Conservation (phyloP, 331 rosid genomes). For the Malus hybrid region DNA sequence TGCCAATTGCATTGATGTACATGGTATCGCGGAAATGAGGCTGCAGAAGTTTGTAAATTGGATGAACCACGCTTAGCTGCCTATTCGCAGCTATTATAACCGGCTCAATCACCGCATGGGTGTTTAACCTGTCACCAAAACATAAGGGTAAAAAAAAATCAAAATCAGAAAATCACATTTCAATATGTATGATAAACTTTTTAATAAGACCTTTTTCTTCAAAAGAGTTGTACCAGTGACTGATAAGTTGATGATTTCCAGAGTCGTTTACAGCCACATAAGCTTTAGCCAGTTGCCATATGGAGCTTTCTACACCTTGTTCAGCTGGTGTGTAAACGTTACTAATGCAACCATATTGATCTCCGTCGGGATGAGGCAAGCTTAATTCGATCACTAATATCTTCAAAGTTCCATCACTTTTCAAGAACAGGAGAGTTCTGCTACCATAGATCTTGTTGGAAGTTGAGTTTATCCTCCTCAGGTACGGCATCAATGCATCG, state of each 20-base stretch:
- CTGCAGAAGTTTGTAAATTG: slow-evolving; percentile 56
- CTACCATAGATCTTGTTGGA: slow-evolving; percentile 59
- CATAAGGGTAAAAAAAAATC: no score
- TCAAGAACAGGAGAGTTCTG: slow-evolving; percentile 54
- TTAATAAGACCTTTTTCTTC: no score
- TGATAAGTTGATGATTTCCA: slow-evolving; percentile 64
- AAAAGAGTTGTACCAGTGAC: slow-evolving; percentile 33
- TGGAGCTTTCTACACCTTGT: slow-evolving; percentile 39
- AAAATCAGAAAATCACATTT: no score
- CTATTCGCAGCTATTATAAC: slow-evolving; percentile 65
- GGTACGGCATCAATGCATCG: not conserved
- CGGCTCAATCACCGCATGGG: slow-evolving; percentile 79
- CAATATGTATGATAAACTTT: no score
- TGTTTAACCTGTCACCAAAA: slow-evolving; percentile 29
- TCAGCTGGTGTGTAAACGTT: slow-evolving; percentile 48
- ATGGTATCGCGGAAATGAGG: slow-evolving; percentile 83
- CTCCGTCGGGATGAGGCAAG: slow-evolving; percentile 54
- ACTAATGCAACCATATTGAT: slow-evolving; percentile 41
- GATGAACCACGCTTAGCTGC: slow-evolving; percentile 71
- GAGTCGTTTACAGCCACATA: slow-evolving; percentile 64
- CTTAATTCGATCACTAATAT: slow-evolving; percentile 71
- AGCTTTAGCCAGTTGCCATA: slow-evolving; percentile 85
- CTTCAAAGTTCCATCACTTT: slow-evolving; percentile 58
- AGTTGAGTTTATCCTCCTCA: slow-evolving; percentile 21
- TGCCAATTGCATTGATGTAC: slow-evolving; percentile 67